phyloP scores from a whole-genome alignment of 108 stramenopile genomes.

The Discostella stelligeroides region DNA sequence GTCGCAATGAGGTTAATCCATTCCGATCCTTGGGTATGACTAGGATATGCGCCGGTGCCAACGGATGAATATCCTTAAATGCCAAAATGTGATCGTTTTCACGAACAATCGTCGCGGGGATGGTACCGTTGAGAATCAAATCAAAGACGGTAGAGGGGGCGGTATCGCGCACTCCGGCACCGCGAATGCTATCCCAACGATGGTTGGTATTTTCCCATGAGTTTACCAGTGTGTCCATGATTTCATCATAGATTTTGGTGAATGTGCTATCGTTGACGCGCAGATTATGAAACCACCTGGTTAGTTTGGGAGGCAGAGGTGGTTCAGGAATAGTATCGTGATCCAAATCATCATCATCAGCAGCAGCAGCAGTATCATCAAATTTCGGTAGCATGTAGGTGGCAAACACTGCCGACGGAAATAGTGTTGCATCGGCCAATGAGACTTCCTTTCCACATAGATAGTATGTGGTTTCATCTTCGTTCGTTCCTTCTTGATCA shows the following conservation, averaged over 20 bases:
- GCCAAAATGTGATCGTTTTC: constrained; percentile 95
- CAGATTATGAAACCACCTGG: constrained; percentile 67
- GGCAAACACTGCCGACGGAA: constrained; percentile 88
- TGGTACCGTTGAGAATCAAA: constrained; percentile 89
- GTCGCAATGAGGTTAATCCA: constrained; percentile 86
- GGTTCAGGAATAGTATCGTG: constrained; percentile 56
- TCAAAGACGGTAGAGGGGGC: constrained; percentile 93
- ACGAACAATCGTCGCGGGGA: constrained; percentile 92
- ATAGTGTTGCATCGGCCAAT: constrained; percentile 91
- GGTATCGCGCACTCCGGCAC: constrained; percentile 77
- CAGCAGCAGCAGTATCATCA: no score
- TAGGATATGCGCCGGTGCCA: constrained; percentile 94
- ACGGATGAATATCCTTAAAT: constrained; percentile 95
- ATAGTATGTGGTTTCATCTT: constrained; percentile 42
- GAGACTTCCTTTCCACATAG: constrained; percentile 91
- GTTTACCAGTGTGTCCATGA: constrained; percentile 46
- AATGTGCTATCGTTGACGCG: constrained; percentile 66
- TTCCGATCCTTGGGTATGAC: constrained; percentile 97
- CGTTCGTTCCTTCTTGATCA: constrained; percentile 13
- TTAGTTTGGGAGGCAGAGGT: constrained; percentile 56
- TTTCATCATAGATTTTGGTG: constrained; percentile 76
- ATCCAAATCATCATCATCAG: constrained; percentile 28
- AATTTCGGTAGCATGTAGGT: constrained; percentile 93
- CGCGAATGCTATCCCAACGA: constrained; percentile 83
- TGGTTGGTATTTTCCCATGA: constrained; percentile 64